Conservation (phyloP, 2,329 filamentous ascomycete species). For the Fusarium sp. region DNA sequence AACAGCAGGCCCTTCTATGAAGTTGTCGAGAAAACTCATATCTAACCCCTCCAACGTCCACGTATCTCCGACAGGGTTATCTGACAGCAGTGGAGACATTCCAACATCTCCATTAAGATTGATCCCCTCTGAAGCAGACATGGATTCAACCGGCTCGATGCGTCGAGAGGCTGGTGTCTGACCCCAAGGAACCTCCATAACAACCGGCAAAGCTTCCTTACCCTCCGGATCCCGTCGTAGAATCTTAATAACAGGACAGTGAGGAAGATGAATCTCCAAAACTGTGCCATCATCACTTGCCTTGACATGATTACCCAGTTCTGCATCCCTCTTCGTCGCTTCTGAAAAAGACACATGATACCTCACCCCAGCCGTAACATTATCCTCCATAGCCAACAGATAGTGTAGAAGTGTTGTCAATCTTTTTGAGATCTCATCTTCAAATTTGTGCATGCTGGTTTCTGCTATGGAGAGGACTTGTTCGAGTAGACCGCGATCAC, state of each 20-base stretch:
- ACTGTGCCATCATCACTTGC: constrained; percentile 16
- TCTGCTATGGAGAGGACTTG: constrained; percentile 52
- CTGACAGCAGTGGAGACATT: neutral
- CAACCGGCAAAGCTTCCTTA: neutral
- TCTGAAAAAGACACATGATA: constrained; percentile 41
- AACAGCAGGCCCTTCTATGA: constrained; percentile 1
- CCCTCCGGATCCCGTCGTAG: constrained; percentile 4
- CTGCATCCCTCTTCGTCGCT: constrained; percentile 30
- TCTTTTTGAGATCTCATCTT: constrained; percentile 54
- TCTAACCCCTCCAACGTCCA: constrained; percentile 12
- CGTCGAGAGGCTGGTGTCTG: neutral
- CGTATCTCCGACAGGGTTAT: neutral
- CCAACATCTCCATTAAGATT: neutral
- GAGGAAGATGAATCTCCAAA: constrained; percentile 56
- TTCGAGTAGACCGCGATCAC: constrained; percentile 56
- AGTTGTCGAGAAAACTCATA: constrained; percentile 20
- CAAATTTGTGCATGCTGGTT: constrained; percentile 47
- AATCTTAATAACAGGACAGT: constrained; percentile 55
- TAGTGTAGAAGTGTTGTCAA: constrained; percentile 55
- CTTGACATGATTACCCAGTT: constrained; percentile 34
- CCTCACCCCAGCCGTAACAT: constrained; percentile 44
- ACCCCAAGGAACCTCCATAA: constrained; percentile 3
- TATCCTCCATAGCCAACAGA: constrained; percentile 56
- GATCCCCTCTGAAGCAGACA: fast-evolving
- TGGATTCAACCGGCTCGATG: fast-evolving